Evolutionary conservation across 352 stramenopile genomes (phyloP), one percentile per base, ranked within the genome.

Genomic region (Phytophthora megakarya): DNA sequence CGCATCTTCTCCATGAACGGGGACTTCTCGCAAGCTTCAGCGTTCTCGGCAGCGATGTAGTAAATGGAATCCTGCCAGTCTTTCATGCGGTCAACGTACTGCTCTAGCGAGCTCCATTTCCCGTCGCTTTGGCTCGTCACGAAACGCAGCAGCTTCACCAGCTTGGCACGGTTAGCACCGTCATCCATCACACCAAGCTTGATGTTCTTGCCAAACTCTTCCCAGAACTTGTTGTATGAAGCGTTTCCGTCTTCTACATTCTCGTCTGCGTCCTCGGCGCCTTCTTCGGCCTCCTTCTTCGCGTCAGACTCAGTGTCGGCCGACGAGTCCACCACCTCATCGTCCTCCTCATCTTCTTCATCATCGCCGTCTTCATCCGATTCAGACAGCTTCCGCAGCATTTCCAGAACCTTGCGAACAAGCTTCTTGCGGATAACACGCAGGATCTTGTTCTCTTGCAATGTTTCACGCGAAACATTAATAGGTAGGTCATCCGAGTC

Each of bases 381-480:
- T 57, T 96, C 84, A 46, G 88, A 75, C 44, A 99, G 81, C 68
- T 98, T 98, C 19, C 88, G 81, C 32, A 99, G 89, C 88, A 99
- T 98, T 70, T 99, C 98, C 18, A 99, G 84, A 30, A 96, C 93
- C 81, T 99, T 99, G 69, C 97, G 92, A n/a, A 99, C 96, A 16
- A 99, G 80, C 70, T 99, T 99, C 88, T 99, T 99, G 58, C 96
- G 96, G 72, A 99, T 99, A 40, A 99, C 96, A 62, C 98, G 96
- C 50, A 99, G 73, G 55, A 99, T 98, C 76, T 99, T 99, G 77
- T 98, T 98, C 79, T 99, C 96, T 74, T 99, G 98, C 42, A 99
- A 84, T 49, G 95, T 99, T 78, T 99, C 98, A 60, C 98, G 93
- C 58, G 97, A 99, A 21, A 99, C 97, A 73, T 99, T 99, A 53